Conservation (phyloP, 257 asterid species). For the Parsonsia alboflavescens region DNA sequence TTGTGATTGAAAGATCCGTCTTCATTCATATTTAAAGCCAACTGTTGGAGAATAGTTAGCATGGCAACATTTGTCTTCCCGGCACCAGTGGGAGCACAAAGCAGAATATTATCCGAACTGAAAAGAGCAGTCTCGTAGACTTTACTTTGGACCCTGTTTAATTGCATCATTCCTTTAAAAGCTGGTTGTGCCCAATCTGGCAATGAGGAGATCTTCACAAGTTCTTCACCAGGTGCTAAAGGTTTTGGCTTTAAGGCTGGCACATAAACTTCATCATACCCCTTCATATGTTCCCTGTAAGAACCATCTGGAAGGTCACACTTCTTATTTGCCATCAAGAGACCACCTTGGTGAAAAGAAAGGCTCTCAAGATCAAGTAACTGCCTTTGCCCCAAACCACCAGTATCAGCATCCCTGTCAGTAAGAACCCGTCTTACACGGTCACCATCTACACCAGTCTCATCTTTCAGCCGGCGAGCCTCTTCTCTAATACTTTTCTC, state of each 20-base stretch:
- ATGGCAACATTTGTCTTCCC: constrained; percentile 48
- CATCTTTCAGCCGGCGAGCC: constrained; percentile 43
- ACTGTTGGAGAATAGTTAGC: constrained; percentile 41
- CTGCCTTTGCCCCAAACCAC: constrained; percentile 39
- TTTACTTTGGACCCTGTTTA: constrained; percentile 41
- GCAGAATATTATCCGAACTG: constrained; percentile 30
- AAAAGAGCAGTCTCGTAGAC: constrained; percentile 42
- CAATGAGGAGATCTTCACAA: constrained; percentile 29
- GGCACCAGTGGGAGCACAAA: constrained; percentile 50
- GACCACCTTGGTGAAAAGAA: constrained; percentile 20
- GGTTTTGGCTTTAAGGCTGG: constrained; percentile 35
- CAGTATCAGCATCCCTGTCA: constrained; percentile 32
- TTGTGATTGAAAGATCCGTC: constrained; percentile 30
- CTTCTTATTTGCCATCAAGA: constrained; percentile 31
- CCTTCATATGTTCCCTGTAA: constrained; percentile 29
- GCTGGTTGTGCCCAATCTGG: constrained; percentile 46
- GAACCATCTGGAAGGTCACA: constrained; percentile 38
- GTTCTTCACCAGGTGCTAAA: constrained; percentile 27
- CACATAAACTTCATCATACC: constrained; percentile 41
- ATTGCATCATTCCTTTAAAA: constrained; percentile 35
- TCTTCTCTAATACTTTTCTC: constrained; percentile 29
- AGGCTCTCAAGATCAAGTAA: constrained; percentile 40
- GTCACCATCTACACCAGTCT: constrained; percentile 29
- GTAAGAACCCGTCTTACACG: constrained; percentile 17
- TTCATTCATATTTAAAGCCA: constrained; percentile 30